A percentile compares a stretch with the other conserved stretches of the same genome.
Conservation (phyloP, 2,329 filamentous ascomycete genomes). For the Ceratocystis eucalypticola region DNA sequence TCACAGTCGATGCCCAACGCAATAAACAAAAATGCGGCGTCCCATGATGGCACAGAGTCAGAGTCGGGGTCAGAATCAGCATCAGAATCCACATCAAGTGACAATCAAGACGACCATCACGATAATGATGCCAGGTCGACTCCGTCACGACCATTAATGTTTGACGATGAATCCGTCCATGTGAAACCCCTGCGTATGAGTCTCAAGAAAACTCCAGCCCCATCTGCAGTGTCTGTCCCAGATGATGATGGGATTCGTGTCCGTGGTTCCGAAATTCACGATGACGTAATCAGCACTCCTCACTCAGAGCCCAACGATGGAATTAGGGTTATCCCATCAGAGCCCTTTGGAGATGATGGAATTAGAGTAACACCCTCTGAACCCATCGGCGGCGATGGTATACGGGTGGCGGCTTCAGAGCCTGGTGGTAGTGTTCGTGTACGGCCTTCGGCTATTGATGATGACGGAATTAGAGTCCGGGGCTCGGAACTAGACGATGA, state of each 20-base stretch:
- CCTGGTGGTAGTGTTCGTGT: conserved; percentile 32
- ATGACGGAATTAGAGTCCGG: conserved; percentile 15
- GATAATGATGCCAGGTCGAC: not conserved
- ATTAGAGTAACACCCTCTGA: conserved; percentile 12
- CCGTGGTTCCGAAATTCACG: conserved; percentile 11
- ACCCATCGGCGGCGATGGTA: conserved; percentile 23
- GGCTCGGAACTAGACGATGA: conserved; percentile 22
- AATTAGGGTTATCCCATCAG: conserved; percentile 32
- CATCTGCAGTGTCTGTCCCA: conserved; percentile 22
- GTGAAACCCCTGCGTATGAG: conserved; percentile 15
- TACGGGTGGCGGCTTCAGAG: conserved; percentile 20
- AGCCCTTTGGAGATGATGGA: conserved; percentile 22
- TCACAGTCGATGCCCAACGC: conserved; percentile 16
- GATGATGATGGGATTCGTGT: conserved; percentile 26
- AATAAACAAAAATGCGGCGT: conserved; percentile 8
- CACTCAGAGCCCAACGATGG: conserved; percentile 27
- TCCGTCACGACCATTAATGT: not conserved
- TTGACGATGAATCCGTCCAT: conserved; percentile 13
- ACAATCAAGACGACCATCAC: conserved; percentile 5
- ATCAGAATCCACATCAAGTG: not conserved
- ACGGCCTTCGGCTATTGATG: conserved; percentile 18
- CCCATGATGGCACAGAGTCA: not conserved
- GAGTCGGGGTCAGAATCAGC: conserved; percentile 10
- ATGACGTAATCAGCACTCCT: conserved; percentile 9
- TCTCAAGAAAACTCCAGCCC: conserved; percentile 4